A percentile compares a stretch with the other conserved stretches of the same genome.
These are phyloP conservation scores for Fraxinus ornus DNA, from an alignment of 305 asterid genomes.

Conservation along the genomic window DNA sequence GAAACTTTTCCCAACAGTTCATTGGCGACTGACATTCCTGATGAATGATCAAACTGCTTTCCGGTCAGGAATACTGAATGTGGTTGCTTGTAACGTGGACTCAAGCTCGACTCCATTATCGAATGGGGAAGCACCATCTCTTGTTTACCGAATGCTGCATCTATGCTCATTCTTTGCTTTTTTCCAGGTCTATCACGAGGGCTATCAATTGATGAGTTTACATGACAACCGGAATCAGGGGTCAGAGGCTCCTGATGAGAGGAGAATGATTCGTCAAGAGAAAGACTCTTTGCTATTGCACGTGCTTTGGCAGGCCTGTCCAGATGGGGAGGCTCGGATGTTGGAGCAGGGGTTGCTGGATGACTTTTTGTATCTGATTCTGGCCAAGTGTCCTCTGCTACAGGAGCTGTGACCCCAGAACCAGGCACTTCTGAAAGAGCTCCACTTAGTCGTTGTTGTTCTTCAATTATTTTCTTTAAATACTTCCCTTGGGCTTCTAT, in stretches of 20 bases:
- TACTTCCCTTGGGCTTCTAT: constrained; percentile 99
- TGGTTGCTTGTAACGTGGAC: constrained; percentile 48
- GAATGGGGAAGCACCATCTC: constrained; percentile 46
- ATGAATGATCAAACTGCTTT: constrained; percentile 43
- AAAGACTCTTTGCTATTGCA: constrained; percentile 50
- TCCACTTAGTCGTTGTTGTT: constrained; percentile 81
- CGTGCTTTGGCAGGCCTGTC: constrained; percentile 55
- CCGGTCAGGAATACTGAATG: constrained; percentile 41
- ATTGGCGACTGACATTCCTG: constrained; percentile 29
- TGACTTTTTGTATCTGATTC: constrained; percentile 61
- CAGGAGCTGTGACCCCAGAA: constrained; percentile 42
- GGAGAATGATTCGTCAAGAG: constrained; percentile 70
- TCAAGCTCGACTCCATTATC: constrained; percentile 62
- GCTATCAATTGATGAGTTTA: constrained; percentile 42
- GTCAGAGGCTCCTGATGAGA: constrained; percentile 81
- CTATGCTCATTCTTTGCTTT: constrained; percentile 44
- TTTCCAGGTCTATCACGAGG: constrained; percentile 56
- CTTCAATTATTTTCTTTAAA: constrained; percentile 93
- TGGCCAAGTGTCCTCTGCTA: constrained; percentile 39
- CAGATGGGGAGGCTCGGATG: constrained; percentile 57
- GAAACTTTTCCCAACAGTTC: constrained; percentile 40
- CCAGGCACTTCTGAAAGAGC: constrained; percentile 67
- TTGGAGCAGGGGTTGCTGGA: constrained; percentile 80
- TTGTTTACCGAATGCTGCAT: constrained; percentile 36
- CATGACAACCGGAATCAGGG: constrained; percentile 71